Percentiles rank a stretch among this genome's conserved stretches.
These are phyloP conservation scores for Galerina marginata DNA, from an alignment of 768 basidiomycete genomes.

Conservation along the genomic window DNA sequence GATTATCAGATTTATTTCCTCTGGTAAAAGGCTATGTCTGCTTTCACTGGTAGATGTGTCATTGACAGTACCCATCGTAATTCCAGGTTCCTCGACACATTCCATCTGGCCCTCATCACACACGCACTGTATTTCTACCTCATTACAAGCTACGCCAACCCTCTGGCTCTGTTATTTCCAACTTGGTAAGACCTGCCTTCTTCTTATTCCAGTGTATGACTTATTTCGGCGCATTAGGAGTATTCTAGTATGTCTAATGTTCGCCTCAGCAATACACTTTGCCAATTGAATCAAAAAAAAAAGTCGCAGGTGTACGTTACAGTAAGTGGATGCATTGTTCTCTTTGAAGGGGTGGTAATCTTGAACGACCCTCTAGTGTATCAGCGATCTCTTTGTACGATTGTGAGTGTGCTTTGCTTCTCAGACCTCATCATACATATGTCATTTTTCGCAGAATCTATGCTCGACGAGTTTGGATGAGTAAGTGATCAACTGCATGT, in stretches of 20 bases:
- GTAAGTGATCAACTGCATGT: background rate
- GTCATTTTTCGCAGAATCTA: constrained; percentile 18
- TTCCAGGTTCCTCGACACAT: constrained; percentile 39
- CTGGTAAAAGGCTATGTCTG: constrained; percentile 26
- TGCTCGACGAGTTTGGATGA: constrained; percentile 18
- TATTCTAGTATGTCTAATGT: constrained; percentile 25
- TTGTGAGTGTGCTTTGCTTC: constrained; percentile 23
- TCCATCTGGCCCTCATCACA: constrained; percentile 38
- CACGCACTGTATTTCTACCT: constrained; percentile 42
- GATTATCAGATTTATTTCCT: constrained; percentile 26
- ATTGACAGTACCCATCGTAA: background rate
- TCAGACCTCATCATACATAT: background rate
- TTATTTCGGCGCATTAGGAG: constrained; percentile 24
- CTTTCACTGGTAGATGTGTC: background rate
- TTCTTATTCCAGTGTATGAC: background rate
- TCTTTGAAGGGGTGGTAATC: background rate
- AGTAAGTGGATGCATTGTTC: constrained; percentile 17
- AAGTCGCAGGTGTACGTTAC: constrained; percentile 35
- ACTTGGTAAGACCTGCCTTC: constrained; percentile 31
- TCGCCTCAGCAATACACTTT: background rate
- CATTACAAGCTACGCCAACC: constrained; percentile 38
- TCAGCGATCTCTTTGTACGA: constrained; percentile 37
- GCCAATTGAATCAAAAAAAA: background rate
- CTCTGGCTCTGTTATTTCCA: constrained; percentile 26
- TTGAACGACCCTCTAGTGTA: constrained; percentile 20